These are phyloP conservation scores for Euphrasia arctica DNA, from an alignment of 305 asterid species.

Conservation along the genomic window DNA sequence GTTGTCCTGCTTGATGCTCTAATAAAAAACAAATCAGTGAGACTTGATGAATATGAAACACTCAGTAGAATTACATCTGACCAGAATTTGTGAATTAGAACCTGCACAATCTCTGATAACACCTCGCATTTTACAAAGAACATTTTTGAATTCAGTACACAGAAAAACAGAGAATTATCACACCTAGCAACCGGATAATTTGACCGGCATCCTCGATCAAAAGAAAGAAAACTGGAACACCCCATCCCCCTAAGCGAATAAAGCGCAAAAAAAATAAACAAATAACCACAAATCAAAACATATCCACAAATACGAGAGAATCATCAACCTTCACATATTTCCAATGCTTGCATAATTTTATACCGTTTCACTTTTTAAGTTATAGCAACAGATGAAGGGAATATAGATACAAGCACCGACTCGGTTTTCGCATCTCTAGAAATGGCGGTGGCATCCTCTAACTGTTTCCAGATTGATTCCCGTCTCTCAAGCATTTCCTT, in stretches of 20 bases:
- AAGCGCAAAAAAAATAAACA: too few species aligned
- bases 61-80: too few species aligned
- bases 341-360: not conserved
- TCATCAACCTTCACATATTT: not conserved
- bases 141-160: constrained; percentile 5
- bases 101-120: constrained; percentile 17
- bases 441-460: constrained; percentile 40
- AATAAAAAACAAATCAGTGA: too few species aligned
- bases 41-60: too few species aligned
- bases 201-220: too few species aligned
- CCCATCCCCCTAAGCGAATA: too few species aligned
- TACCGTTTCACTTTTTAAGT: not conserved
- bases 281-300: too few species aligned
- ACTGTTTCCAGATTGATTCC: constrained; percentile 40
- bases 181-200: too few species aligned
- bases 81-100: constrained; percentile 11
- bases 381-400: constrained; percentile 46
- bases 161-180: too few species aligned
- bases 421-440: constrained; percentile 35
- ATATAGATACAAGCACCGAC: constrained; percentile 44
- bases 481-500: constrained; percentile 43
- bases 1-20: too few species aligned
- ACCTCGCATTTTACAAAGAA: constrained; percentile 23
- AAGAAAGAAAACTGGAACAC: too few species aligned
- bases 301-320: constrained; percentile 29